Evolutionary conservation across 345 rosid genomes (phyloP), one percentile per base, ranked within the genome.

Genomic region (Rhizophora apiculata): DNA sequence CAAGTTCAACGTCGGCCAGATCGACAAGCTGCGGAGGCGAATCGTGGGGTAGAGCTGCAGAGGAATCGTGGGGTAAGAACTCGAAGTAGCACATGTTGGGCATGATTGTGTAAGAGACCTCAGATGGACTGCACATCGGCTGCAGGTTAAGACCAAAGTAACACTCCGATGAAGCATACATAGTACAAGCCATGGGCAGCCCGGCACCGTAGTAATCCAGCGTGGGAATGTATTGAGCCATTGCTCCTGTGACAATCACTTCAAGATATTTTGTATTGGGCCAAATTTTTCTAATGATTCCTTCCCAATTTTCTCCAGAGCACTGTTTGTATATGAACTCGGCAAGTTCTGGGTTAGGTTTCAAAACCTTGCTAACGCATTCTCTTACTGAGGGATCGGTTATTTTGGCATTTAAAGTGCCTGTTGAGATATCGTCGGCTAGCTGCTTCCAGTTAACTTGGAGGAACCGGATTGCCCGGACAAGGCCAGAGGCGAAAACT

Each of bases 31-130:
- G 55, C 0, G 88, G 78, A 4, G 82, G 82, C 3, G 78, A 67
- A 62, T 85, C 80, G n/a, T 48, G 67, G 36, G 79, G 68, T 3
- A 18, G 73, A 56, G 74, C 64, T 59, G n/a, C 60, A 19, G 39
- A 67, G 19, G 78, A 80, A 10, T 85, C 83, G 26, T 85, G 91
- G 13, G 96, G 98, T 15, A 91, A 65, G 70, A 94, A 94, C 83
- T 94, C 98, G 60, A 88, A 94, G 70, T 94, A 92, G 30, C 90
- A 92, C 98, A 94, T 94, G 88, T 88, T 89, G 3, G 98, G 98
- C 93, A 94, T 89, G 68, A 94, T 84, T 4, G 96, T 89, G 76
- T 94, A 94, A 13, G 93, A 86, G 46, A 94, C 98, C 68, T 94
- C 96, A 0, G 92, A 86, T 0, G 98, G 96, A 58, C 84, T 81